Base-by-base conservation (phyloP, 1,139 yeast species). In the Casaregolazyma suthepensis region DNA sequence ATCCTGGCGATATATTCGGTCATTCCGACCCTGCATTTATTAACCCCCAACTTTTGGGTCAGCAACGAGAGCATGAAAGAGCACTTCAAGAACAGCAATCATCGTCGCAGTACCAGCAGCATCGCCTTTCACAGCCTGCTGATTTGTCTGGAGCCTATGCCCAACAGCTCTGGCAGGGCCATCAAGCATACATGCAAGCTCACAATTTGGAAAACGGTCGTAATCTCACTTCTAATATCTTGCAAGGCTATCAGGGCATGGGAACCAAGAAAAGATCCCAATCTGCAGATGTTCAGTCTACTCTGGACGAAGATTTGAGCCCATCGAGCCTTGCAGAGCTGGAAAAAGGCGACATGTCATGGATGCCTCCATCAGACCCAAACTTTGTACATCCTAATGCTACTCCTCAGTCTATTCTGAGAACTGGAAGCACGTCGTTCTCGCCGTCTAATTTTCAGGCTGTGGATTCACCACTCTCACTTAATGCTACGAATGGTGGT, bases 1-100 rank as follows among this genome's bases (percentile, higher is more conserved):
- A 57, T 45, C 63, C 63, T n/a, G 64, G 61, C 31, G 65, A 61
- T 46, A 50, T 61, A 43, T 63, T 63, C 50, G 56, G 54, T 43
- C 48, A 61, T 13, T 52, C 60, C 7, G 66, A 64, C 29, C 65
- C 70, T 5, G 56, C 66, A 48, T 68, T 66, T 58, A 68, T 69
- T 45, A 69, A 69, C 54, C 72, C 72, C 3, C 70, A 67, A 50
- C 57, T 68, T 54, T 46, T 61, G 50, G 63, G 61, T 43, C 57
- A 55, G 35, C 54, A 55, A 43, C 52, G 42, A 38, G 55, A 58
- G 13, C 54, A 48, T 7, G 51, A 48, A 20, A 54, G 50, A 40
- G 52, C 46, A 13, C 17, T 35, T 3, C 40, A 35, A 4, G 40
- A 35, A 40, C 53, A 54, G 6, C 54, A 45, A 17, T 49, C 23